Base-by-base conservation (phyloP, 1,284 basidiomycete species). In the Ustilago tritici region DNA sequence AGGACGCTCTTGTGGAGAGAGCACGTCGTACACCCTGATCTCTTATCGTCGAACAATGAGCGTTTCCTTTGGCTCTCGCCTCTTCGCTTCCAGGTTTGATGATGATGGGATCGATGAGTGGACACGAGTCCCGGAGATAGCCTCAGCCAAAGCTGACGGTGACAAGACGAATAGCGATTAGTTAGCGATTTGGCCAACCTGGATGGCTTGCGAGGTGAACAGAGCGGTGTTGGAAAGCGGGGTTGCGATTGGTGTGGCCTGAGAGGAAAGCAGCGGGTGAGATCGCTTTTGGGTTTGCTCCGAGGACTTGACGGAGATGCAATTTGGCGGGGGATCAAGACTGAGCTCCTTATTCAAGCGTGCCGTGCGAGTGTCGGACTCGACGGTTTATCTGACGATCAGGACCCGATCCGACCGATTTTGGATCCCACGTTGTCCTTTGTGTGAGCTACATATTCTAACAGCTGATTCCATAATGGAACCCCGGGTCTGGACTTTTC, bases 261-360 rank as follows among this genome's bases (percentile, higher is more conserved):
- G 54, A 36, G 4, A 34, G 43, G 43, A 46, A 7, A 19, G n/a
- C n/a, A 46, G 43, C 10, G n/a, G 49, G 49, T 9, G 15, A 32
- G 49, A 5, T 49, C 46, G 53, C 23, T 1, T 32, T 32, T 19
- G 9, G 23, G 5, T 47, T 40, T 64, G 40, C 43, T 66, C 64
- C 64, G 64, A 60, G 64, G 64, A 66, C 41, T 47, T 66, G 50
- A 23, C 64, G 64, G 64, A 66, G 43, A 64, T 64, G 62, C 9
- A 35, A 28, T n/a, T 32, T 12, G 28, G n/a, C 10, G 34, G 43
- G 35, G 40, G 6, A 36, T 14, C 35, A 56, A 56, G 63, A 61
- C 58, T 61, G 54, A 56, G 40, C 60, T 69, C 9, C 5, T 19
- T 46, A 17, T 12, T 7, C 14, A 14, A 12, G 7, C 43, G n/a